A percentile compares a stretch with the other conserved stretches of the same genome.
phyloP scores from a whole-genome alignment of 2,329 filamentous ascomycete species.

The Phialocephala sp. region DNA sequence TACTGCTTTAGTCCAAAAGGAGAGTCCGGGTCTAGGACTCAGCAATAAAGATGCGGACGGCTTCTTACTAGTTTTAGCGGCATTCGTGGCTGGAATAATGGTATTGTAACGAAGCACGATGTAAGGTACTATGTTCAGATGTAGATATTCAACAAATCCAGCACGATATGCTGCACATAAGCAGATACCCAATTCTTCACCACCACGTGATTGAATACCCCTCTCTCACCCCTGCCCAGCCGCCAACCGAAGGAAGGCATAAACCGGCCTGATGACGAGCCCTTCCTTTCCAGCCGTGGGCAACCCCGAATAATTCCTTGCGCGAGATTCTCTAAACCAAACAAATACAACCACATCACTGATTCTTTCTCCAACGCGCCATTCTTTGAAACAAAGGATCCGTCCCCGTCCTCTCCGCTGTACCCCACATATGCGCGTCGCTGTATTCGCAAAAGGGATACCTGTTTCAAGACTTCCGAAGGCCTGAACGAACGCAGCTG shows the following conservation, averaged over 20 bases:
- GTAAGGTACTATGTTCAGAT: not conserved
- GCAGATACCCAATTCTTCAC: not conserved
- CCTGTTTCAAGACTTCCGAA: not conserved
- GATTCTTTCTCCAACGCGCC: not conserved
- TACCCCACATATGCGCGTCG: constrained; percentile 10
- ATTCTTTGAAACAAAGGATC: not conserved
- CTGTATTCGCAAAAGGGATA: not conserved
- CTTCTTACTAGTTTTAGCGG: constrained; percentile 14
- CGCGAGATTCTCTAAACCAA: not conserved
- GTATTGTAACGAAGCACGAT: constrained; percentile 12
- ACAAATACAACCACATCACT: constrained; percentile 11
- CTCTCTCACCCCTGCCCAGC: constrained; percentile 3
- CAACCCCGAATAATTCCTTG: constrained; percentile 5
- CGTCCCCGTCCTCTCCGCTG: not conserved
- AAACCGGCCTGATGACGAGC: not conserved
- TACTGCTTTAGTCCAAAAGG: constrained; percentile 46
- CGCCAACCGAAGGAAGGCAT: not conserved
- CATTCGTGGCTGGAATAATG: constrained; percentile 16
- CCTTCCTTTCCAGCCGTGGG: constrained; percentile 7
- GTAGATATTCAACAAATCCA: not conserved
- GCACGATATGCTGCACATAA: not conserved
- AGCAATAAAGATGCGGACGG: not conserved
- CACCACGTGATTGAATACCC: not conserved
- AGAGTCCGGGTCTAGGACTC: constrained; percentile 26
- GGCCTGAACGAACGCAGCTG: not conserved